Percentiles rank a stretch among this genome's conserved stretches.
phyloP scores from a whole-genome alignment of 2,329 filamentous ascomycete genomes.

The Penicillium sp. region DNA sequence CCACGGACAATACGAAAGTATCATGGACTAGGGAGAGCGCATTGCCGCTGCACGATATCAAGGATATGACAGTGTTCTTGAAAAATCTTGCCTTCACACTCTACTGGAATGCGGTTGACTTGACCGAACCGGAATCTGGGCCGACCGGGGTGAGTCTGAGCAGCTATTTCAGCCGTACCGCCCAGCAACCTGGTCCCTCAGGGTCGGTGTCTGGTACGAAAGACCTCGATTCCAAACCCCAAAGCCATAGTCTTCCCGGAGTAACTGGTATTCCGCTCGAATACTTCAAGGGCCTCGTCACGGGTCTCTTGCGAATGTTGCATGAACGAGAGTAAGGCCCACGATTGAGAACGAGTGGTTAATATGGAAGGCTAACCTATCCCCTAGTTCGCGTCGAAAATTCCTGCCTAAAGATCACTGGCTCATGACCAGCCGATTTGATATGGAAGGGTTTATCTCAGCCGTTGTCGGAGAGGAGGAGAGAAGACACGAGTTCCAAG shows the following conservation, averaged over 20 bases:
- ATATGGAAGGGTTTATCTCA: constrained; percentile 84
- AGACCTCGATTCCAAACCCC: constrained; percentile 41
- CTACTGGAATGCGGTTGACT: constrained; percentile 77
- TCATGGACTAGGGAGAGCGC: constrained; percentile 63
- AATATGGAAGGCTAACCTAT: not conserved
- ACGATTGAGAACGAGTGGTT: not conserved
- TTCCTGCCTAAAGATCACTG: constrained; percentile 86
- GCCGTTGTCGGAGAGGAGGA: constrained; percentile 89
- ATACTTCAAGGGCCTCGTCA: constrained; percentile 77
- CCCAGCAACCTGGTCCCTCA: constrained; percentile 8
- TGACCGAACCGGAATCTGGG: constrained; percentile 49
- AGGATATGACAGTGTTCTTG: constrained; percentile 75
- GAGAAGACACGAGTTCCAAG: constrained; percentile 67
- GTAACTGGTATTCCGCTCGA: constrained; percentile 73
- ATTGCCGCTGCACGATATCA: constrained; percentile 70
- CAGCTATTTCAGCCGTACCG: constrained; percentile 46
- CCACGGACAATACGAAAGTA: constrained; percentile 53
- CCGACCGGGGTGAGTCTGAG: constrained; percentile 45
- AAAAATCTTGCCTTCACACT: constrained; percentile 89
- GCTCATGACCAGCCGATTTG: constrained; percentile 86
- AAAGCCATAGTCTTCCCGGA: constrained; percentile 56
- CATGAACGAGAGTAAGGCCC: constrained; percentile 75
- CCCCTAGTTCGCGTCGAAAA: constrained; percentile 67
- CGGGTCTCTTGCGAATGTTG: constrained; percentile 78
- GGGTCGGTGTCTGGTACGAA: constrained; percentile 29